Evolutionary conservation across 2,329 filamentous ascomycete species (phyloP).

Genomic region (Monosporascus sp.): DNA sequence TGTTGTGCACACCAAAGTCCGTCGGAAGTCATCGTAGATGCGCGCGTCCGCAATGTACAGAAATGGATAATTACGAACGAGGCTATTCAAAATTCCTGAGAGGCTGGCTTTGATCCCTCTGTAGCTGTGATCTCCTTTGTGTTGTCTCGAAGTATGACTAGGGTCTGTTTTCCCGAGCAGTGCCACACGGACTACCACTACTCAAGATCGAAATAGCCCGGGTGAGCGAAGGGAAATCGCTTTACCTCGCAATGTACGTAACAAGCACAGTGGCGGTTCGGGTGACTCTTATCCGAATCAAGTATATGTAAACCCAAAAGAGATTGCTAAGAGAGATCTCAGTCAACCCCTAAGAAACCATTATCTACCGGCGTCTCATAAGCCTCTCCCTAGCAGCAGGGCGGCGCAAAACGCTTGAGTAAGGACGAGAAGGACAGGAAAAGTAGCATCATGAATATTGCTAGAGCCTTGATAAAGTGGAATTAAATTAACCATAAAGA

Average conservation of each 20-base stretch:
- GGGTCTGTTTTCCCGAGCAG: neutral
- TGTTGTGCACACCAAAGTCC: neutral
- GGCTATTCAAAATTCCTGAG: neutral
- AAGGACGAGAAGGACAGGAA: neutral
- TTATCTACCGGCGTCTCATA: too few species aligned
- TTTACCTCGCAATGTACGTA: neutral
- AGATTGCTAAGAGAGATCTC: neutral
- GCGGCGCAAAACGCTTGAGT: neutral
- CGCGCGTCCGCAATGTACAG: neutral
- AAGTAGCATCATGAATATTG: neutral
- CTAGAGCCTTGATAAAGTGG: neutral
- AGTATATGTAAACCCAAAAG: slow-evolving; percentile 3
- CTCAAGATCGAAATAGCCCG: neutral
- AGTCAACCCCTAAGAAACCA: neutral
- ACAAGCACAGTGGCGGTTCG: slow-evolving; percentile 9
- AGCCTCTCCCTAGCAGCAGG: neutral
- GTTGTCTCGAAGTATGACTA: neutral
- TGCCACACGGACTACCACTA: neutral
- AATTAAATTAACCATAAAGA: too few species aligned
- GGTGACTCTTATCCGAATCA: slow-evolving; percentile 16
- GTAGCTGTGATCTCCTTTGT: neutral
- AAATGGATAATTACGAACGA: neutral
- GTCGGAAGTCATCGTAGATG: neutral
- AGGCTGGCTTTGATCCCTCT: neutral
- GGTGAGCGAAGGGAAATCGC: neutral